Evolutionary conservation across 1,284 basidiomycete genomes (phyloP), one percentile per base, ranked within the genome.

Genomic region (Xanthoconium separans): DNA sequence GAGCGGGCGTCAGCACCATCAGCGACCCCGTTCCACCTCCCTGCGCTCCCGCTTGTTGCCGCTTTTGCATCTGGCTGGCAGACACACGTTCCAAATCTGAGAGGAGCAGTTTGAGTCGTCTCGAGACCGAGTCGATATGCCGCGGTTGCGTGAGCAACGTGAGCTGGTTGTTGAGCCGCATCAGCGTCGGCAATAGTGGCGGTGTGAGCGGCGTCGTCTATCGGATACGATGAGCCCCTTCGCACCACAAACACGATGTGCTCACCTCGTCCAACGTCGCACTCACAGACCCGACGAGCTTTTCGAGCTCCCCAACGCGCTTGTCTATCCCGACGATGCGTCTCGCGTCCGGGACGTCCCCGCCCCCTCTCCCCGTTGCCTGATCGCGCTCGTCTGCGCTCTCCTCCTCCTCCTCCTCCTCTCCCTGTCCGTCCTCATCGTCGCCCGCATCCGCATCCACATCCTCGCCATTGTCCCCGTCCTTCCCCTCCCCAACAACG

Each of bases 61-160:
- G 50, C 29, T 67, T 72, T 41, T 70, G 70, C 5, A 18, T 13
- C 40, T 69, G 67, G 29, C 52, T 66, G 11, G 65, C 54, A 4
- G 89, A 86, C 1, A 88, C 84, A 18, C 95, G 85, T 56, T 98
- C 96, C 52, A 99, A 82, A 70, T 99, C 96, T 0, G 93, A 89
- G 9, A 96, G 81, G 16, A 98, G 83, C 10, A 98, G 77, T 66
- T 98, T 99, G 60, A 98, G 84, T 9, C 96, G 87, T 16, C 95
- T 84, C 2, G 94, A 94, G 59, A 98, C 91, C n/a, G 93, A 90
- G 70, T 99, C 96, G 37, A 99, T 87, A 69, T 99, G 95, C 7
- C 95, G 86, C 0, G 97, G 96, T 75, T 98, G 95, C 0, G 95
- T 93, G 48, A 99, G 83, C 15, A 98, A 78, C 2, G 87, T 85